A percentile compares a stretch with the other conserved stretches of the same genome.
Conservation (phyloP, 2,329 filamentous ascomycete genomes). For the Aphanocladium album region DNA sequence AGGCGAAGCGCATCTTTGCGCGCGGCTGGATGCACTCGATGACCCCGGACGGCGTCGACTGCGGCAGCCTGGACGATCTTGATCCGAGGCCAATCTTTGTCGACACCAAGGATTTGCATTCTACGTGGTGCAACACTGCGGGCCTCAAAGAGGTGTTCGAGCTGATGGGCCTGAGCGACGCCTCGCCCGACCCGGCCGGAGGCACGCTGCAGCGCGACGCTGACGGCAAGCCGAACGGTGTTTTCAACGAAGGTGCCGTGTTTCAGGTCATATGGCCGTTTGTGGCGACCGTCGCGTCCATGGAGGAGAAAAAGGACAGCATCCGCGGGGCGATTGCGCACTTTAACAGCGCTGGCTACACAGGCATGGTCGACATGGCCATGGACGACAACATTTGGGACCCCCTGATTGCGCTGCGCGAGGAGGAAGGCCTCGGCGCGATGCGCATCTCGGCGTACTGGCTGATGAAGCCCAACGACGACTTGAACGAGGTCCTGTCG, state of each 20-base stretch:
- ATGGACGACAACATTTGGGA: constrained; percentile 56
- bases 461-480: constrained; percentile 46
- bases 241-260: constrained; percentile 49
- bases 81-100: constrained; percentile 52
- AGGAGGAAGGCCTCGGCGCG: constrained; percentile 25
- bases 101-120: constrained; percentile 53
- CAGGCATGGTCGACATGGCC: constrained; percentile 54
- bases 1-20: constrained; percentile 45
- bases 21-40: constrained; percentile 52
- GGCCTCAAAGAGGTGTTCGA: constrained; percentile 40
- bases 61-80: constrained; percentile 43
- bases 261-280: constrained; percentile 52
- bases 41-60: constrained; percentile 41
- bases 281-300: constrained; percentile 41
- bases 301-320: constrained; percentile 43
- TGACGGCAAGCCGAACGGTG: constrained; percentile 42
- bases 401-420: constrained; percentile 40
- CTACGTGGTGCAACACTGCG: constrained; percentile 50
- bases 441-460: constrained; percentile 52
- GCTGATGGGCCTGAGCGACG: constrained; percentile 35
- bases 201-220: constrained; percentile 48
- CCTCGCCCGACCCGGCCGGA: constrained; percentile 42
- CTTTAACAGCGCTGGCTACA: constrained; percentile 49
- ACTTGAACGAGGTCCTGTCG: constrained; percentile 33
- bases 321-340: constrained; percentile 44